Percentiles rank a stretch among this genome's conserved stretches.
Evolutionary conservation across 2,329 filamentous ascomycete species (phyloP).

Genomic region (Paraphaeosphaeria sporulosa): DNA sequence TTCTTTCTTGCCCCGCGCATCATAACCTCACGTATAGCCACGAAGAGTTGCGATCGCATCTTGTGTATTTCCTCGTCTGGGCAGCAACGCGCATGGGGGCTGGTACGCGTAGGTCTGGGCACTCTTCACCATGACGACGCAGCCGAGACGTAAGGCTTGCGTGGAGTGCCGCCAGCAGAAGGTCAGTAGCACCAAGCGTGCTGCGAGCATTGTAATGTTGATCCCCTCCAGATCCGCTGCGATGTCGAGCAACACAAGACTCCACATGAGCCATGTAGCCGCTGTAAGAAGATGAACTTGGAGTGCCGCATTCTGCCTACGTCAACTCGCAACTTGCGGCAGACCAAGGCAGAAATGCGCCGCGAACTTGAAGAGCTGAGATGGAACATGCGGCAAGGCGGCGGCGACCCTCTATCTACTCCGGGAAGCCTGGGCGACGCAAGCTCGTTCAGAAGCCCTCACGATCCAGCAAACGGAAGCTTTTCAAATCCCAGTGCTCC

Average conservation of each 20-base stretch:
- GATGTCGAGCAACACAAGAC: slow-evolving; percentile 49
- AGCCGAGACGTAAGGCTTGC: slow-evolving; percentile 46
- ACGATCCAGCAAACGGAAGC: slow-evolving; percentile 33
- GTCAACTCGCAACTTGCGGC: slow-evolving; percentile 46
- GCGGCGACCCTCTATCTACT: slow-evolving; percentile 33
- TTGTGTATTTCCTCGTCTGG: background rate
- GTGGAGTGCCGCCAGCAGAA: slow-evolving; percentile 50
- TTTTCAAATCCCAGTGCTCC: slow-evolving; percentile 38
- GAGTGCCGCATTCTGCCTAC: slow-evolving; percentile 48
- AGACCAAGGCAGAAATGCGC: slow-evolving; percentile 50
- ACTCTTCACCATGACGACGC: slow-evolving; percentile 38
- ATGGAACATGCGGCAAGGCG: slow-evolving; percentile 44
- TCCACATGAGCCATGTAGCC: slow-evolving; percentile 46
- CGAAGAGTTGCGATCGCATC: slow-evolving; percentile 18
- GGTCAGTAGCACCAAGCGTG: slow-evolving; percentile 23
- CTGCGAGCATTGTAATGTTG: background rate
- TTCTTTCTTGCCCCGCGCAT: slow-evolving; percentile 22
- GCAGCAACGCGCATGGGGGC: slow-evolving; percentile 19
- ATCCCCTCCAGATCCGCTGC: slow-evolving; percentile 42
- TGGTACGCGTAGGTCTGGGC: slow-evolving; percentile 32
- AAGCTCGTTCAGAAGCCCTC: slow-evolving; percentile 31
- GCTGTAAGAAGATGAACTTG: slow-evolving; percentile 46
- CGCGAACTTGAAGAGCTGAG: slow-evolving; percentile 46
- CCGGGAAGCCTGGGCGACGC: slow-evolving; percentile 34
- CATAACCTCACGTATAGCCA: slow-evolving; percentile 27